Evolutionary conservation across 2,329 filamentous ascomycete genomes (phyloP), one percentile per base, ranked within the genome.

Genomic region (Hawksworthiomyces lignivorus): DNA sequence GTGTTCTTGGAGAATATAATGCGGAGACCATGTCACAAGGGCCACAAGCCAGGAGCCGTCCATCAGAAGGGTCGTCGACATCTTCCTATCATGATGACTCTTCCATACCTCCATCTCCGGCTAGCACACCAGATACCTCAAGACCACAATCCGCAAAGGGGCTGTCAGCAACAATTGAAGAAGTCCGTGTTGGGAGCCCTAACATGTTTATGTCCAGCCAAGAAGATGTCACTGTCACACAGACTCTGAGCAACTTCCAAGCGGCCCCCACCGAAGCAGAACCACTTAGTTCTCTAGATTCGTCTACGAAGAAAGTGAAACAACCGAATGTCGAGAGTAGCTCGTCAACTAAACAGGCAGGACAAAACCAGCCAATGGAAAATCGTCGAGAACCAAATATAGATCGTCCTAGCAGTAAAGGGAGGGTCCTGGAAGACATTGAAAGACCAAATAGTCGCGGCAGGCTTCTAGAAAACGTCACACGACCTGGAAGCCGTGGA

Each of bases 91-190:
- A 63, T 39, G 65, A 67, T 27, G 55, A 54, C 9, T 62, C 60
- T 3, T 60, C 60, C 2, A 32, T 35, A 3, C 59, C 60, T 5
- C 57, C 62, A 2, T 64, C 63, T 1, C 58, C 60, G 11, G 54
- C 55, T 1, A 64, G 61, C 5, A 69, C 64, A 1, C 64, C 64
- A 4, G 62, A 65, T 36, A 67, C 61, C 7, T 67, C 64, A 5
- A 54, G 64, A n/a, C 64, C 65, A 4, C 65, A 67, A 39, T 67
- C 63, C 5, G 53, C 57, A 9, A 63, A 61, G 45, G 64, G 58
- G n/a, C 17, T 50, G 6, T 41, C 55, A 7, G 46, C 53, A 2
- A 43, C 51, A 4, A 33, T 47, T 1, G 57, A 55, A 7, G 46
- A 52, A 8, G 6, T 47, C 3, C 26, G 26, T 2, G 49, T 44